Evolutionary conservation across 306 rosid species (phyloP).

Genomic region (Lathyrus tuberosus): DNA sequence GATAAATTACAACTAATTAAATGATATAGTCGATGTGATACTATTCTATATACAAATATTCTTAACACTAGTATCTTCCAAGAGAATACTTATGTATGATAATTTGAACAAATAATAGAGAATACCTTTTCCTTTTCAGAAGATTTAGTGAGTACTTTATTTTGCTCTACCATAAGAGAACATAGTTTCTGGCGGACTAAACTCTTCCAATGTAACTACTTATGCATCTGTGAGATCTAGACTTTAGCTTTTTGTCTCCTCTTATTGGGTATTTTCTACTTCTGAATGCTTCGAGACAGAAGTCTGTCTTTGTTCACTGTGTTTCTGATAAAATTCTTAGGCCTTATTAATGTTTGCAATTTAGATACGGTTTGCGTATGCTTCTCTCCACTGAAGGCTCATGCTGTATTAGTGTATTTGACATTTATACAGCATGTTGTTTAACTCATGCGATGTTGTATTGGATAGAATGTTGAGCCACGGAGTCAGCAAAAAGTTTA

Average conservation of each 20-base stretch:
- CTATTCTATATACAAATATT: too few species aligned
- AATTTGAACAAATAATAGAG: slow-evolving; percentile 2
- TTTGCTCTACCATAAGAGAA: background rate
- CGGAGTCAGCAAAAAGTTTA: background rate
- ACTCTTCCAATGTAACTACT: background rate
- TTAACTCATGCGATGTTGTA: background rate
- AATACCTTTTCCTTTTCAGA: background rate
- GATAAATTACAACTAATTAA: too few species aligned
- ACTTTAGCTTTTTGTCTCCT: slow-evolving; percentile 11
- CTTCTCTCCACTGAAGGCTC: background rate
- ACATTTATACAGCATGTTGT: too few species aligned
- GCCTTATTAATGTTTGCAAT: slow-evolving; percentile 14
- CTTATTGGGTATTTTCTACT: background rate
- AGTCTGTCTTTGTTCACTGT: slow-evolving; percentile 6
- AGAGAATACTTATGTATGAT: background rate
- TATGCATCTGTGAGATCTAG: slow-evolving; percentile 18
- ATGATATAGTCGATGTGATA: too few species aligned
- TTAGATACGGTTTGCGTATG: slow-evolving; percentile 5
- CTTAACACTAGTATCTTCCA: background rate
- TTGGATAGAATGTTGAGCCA: background rate
- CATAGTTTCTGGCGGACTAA: background rate
- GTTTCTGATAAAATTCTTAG: slow-evolving; percentile 14
- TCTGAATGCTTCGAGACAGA: slow-evolving; percentile 2
- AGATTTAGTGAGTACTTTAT: background rate
- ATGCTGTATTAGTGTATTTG: background rate